Evolutionary conservation across 163 green algal species (phyloP).

Genomic region (Scenedesmus sp.): DNA sequence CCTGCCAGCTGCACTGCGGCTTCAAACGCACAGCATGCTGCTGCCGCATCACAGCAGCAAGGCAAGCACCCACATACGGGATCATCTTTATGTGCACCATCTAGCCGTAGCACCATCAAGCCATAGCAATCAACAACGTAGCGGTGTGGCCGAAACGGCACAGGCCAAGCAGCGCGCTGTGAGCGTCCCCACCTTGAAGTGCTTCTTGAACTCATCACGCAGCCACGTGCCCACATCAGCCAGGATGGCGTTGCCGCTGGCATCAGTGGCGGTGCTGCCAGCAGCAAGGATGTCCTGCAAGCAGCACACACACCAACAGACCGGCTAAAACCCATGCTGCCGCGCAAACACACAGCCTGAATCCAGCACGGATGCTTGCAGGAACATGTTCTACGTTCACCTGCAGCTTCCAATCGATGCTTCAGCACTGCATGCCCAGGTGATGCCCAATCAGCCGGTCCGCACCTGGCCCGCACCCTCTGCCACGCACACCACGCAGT

Average conservation of each 20-base stretch:
- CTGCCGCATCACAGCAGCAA: too few species aligned
- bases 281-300: constrained; percentile 46
- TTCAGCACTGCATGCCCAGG: neutral
- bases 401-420: neutral
- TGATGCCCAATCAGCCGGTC: neutral
- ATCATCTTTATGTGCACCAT: too few species aligned
- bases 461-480: constrained; percentile 92
- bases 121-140: too few species aligned
- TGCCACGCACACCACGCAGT: constrained; percentile 93
- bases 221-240: constrained; percentile 71
- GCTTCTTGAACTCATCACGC: constrained; percentile 81
- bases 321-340: neutral
- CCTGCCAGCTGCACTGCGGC: too few species aligned
- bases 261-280: constrained; percentile 73
- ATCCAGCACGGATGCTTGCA: neutral
- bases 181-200: constrained; percentile 78
- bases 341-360: neutral
- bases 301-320: neutral
- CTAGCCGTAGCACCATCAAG: too few species aligned
- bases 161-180: too few species aligned
- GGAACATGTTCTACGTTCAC: too few species aligned
- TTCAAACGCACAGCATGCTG: neutral
- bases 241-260: constrained; percentile 95
- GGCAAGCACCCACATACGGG: too few species aligned
- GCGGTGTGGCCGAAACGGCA: too few species aligned